Base-by-base conservation (phyloP, 1,139 yeast species). In the Geotrichum reessii region DNA sequence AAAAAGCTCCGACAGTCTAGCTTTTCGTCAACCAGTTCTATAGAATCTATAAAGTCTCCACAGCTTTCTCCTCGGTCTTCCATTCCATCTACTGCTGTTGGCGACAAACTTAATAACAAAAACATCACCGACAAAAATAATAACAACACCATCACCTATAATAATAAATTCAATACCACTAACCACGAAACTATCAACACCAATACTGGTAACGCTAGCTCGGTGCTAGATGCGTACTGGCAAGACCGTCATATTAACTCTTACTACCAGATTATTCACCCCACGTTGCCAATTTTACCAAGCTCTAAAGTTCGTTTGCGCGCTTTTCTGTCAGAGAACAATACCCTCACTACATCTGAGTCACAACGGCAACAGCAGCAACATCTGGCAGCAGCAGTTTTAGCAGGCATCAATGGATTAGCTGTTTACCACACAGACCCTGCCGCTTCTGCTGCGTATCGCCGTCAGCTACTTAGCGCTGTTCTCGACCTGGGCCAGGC, bases 251-350 rank as follows among this genome's bases (percentile, higher is more conserved):
- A 65, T 48, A 67, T 76, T 49, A 76, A 73, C 62, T 63, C 67
- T 31, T 76, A 76, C 62, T 76, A 74, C 63, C 69, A 69, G 59
- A 65, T 67, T 47, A 68, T 74, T 56, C 78, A 76, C 60, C 76
- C 76, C 8, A 65, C 72, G n/a, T 65, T 75, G 57, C 79, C 79
- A 5, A 61, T 76, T 27, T 67, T 76, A 48, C 76, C 9, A 69
- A 69, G 50, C 67, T 74, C 25, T 64, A 70, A 31, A 63, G 65
- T n/a, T 63, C 72, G 50, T 63, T 75, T 49, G 42, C 40, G 40
- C 40, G 17, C 12, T 14, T 33, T 11, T 33, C n/a, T 33, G 2
- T 65, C 63, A 37, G 64, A 63, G 22, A 68, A 72, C 46, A 62
- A 67, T 14, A 52, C 59, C 59, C 56, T 63, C 37, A 61, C 63